Conservation (phyloP, 768 basidiomycete species). For the Glaciozyma antarctica region DNA sequence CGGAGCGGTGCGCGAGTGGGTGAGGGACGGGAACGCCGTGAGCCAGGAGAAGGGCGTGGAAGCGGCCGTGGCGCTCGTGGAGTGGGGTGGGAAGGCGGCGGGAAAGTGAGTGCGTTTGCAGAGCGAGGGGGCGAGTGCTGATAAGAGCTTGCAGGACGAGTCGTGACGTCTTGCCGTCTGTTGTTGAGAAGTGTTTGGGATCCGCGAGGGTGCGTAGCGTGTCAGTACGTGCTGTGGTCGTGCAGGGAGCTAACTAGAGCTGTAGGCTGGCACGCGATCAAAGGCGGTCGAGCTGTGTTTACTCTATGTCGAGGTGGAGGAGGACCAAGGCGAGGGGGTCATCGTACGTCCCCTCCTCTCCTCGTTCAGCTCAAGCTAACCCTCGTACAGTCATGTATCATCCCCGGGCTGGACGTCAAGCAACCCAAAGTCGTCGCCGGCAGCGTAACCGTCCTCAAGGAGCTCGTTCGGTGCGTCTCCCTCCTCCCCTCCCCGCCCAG, state of each 20-base stretch:
- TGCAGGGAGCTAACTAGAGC: neutral
- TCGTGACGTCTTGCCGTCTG: slow-evolving; percentile 81
- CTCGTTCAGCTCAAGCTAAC: neutral
- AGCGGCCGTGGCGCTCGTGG: slow-evolving; percentile 71
- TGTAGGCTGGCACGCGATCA: slow-evolving; percentile 73
- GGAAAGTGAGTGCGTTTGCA: slow-evolving; percentile 46
- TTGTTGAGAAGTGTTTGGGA: slow-evolving; percentile 93
- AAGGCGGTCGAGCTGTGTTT: slow-evolving; percentile 75
- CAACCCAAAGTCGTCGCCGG: slow-evolving; percentile 89
- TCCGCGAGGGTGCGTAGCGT: slow-evolving; percentile 42
- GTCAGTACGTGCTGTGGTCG: no score
- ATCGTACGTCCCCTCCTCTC: slow-evolving; percentile 55
- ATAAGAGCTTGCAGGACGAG: slow-evolving; percentile 46
- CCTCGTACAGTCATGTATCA: slow-evolving; percentile 54
- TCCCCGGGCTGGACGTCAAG: slow-evolving; percentile 79
- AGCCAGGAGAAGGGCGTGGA: slow-evolving; percentile 98
- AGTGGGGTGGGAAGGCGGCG: slow-evolving; percentile 81
- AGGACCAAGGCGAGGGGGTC: slow-evolving; percentile 63
- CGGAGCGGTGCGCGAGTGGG: slow-evolving; percentile 64
- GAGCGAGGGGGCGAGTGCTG: neutral
- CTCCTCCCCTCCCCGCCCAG: neutral
- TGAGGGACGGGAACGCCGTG: slow-evolving; percentile 83
- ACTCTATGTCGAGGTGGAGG: slow-evolving; percentile 90
- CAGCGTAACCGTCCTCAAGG: slow-evolving; percentile 64
- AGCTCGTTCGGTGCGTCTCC: slow-evolving; percentile 63